Evolutionary conservation across 2,329 filamentous ascomycete species (phyloP).

Genomic region (Penicillium digitatum): DNA sequence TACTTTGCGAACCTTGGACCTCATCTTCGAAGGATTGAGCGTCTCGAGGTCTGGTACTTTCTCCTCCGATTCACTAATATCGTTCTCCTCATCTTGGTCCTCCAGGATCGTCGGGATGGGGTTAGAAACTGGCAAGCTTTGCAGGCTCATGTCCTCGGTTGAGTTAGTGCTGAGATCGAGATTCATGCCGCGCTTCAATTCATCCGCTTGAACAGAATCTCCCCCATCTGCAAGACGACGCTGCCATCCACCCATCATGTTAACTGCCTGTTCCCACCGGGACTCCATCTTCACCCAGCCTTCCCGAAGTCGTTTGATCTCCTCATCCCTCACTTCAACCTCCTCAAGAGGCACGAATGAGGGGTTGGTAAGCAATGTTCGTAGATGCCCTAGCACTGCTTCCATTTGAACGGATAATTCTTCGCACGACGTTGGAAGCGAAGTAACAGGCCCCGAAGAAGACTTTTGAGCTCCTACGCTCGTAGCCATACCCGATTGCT

Average conservation of each 20-base stretch:
- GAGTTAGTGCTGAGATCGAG: conserved; percentile 37
- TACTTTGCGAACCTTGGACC: conserved; percentile 24
- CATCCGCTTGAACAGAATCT: conserved; percentile 41
- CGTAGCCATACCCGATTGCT: conserved; percentile 27
- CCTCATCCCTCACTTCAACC: conserved; percentile 85
- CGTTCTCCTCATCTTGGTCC: conserved; percentile 27
- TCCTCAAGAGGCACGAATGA: conserved; percentile 95
- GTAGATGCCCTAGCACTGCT: conserved; percentile 72
- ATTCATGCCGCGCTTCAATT: conserved; percentile 43
- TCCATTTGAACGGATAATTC: conserved; percentile 70
- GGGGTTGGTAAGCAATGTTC: conserved; percentile 83
- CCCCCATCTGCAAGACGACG: conserved; percentile 61
- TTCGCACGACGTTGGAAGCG: conserved; percentile 61
- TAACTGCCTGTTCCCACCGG: conserved; percentile 83
- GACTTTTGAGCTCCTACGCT: conserved; percentile 23
- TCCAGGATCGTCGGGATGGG: conserved; percentile 33
- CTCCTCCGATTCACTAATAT: conserved; percentile 28
- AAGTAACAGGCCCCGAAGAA: conserved; percentile 33
- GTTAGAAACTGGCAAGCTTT: conserved; percentile 19
- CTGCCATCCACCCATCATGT: conserved; percentile 89
- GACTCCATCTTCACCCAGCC: conserved; percentile 93
- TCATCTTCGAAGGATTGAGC: conserved; percentile 10
- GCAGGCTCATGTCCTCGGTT: conserved; percentile 15
- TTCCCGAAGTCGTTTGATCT: conserved; percentile 75
- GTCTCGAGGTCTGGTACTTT: conserved; percentile 10